Evolutionary conservation across 2,329 filamentous ascomycete genomes (phyloP), one percentile per base, ranked within the genome.

Genomic region (Fusarium tuaranense): DNA sequence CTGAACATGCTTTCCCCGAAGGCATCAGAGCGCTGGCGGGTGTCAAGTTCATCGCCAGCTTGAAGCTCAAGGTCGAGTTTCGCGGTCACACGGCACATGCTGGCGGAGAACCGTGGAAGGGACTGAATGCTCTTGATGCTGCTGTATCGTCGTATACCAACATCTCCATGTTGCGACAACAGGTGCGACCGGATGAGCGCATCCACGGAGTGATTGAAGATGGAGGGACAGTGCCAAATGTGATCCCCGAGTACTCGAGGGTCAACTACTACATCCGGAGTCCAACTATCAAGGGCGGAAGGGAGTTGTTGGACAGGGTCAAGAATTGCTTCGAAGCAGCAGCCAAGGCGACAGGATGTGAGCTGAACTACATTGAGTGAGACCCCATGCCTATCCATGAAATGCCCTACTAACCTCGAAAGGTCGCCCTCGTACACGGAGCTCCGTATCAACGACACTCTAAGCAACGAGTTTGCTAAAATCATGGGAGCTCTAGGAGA

Each of bases 231-330:
- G 79, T 79, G 7, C 80, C 83, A 1, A 86, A 86, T 30, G 80
- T 86, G 27, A 85, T 86, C 22, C 81, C 79, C 12, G 81, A 83
- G 20, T 82, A 83, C 65, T 81, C 83, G 7, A 74, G 81, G 36
- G 82, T 85, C 80, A 81, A 83, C 64, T 85, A 82, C 80, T 82
- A 83, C 46, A 81, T 55, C 18, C 48, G 48, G 2, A 55, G 48
- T 32, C 48, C 82, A 3, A 83, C 81, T 1, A 76, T 82, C 8
- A 78, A 74, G 8, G 70, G 78, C 7, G 77, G 75, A 22, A 75
- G 81, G 20, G 72, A 69, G 18, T 66, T 84, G 18, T 68, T 79
- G 9, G 64, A 69, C 22, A 77, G 82, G 8, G 82, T 85, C 7
- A 63, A 81, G 78, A 77, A 76, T 1, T 86, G 84, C 65, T 79